phyloP scores from a whole-genome alignment of 148 eudicot genomes.

The Tetragonia tetragonoides region DNA sequence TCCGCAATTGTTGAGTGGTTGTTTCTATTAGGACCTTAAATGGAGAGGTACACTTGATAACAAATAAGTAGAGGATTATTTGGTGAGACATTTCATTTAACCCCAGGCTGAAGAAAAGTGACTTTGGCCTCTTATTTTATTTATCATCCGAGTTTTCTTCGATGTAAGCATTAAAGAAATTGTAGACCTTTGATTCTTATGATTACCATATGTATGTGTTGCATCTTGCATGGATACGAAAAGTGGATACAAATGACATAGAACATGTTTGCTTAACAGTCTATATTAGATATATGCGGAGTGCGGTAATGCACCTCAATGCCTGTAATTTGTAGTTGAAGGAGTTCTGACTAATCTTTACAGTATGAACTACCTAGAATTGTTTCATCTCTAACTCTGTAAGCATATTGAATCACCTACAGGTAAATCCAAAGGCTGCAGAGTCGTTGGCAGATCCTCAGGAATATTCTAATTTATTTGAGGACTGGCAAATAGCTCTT shows the following conservation, averaged over 20 bases:
- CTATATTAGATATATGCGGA: too few species aligned
- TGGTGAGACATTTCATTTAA: neutral
- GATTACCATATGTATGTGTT: neutral
- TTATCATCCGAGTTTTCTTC: too few species aligned
- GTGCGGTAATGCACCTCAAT: too few species aligned
- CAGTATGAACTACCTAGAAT: too few species aligned
- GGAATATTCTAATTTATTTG: slow-evolving; percentile 90
- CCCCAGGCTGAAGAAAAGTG: too few species aligned
- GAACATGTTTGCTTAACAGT: neutral
- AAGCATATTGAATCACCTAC: slow-evolving; percentile 17
- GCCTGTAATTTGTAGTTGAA: too few species aligned
- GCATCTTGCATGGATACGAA: neutral
- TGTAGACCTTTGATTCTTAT: neutral
- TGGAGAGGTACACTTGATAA: neutral
- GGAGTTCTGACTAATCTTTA: too few species aligned
- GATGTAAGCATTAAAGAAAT: too few species aligned
- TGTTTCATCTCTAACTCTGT: neutral
- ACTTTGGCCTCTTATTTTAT: too few species aligned
- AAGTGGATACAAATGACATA: neutral
- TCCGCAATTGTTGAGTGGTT: neutral
- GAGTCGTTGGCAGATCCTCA: slow-evolving; percentile 95
- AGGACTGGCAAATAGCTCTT: slow-evolving; percentile 95
- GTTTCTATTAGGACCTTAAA: neutral
- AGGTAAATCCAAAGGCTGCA: slow-evolving; percentile 95
- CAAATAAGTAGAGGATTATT: neutral